phyloP scores from a whole-genome alignment of 2,329 filamentous ascomycete species.

The Hawksworthiomyces lignivorus region DNA sequence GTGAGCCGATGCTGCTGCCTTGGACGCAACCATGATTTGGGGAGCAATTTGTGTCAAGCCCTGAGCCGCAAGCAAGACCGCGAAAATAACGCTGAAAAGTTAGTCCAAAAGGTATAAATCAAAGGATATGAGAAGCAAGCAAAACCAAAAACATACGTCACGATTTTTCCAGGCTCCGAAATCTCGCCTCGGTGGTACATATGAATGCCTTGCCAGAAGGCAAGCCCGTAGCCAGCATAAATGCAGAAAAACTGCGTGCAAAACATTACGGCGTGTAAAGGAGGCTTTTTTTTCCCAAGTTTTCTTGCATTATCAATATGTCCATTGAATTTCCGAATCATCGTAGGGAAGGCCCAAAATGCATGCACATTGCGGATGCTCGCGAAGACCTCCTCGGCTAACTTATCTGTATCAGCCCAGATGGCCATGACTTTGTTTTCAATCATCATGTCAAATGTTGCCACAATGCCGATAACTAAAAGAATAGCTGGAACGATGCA shows the following conservation, averaged over 20 bases:
- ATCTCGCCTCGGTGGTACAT: slow-evolving; percentile 40
- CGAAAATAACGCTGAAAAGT: neutral
- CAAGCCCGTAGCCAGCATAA: slow-evolving; percentile 38
- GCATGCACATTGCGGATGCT: slow-evolving; percentile 43
- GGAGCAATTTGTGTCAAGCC: slow-evolving; percentile 82
- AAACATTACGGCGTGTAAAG: slow-evolving; percentile 35
- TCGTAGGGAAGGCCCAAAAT: slow-evolving; percentile 22
- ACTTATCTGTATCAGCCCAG: slow-evolving; percentile 27
- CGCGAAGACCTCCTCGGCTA: slow-evolving; percentile 42
- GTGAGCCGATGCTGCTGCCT: slow-evolving; percentile 32
- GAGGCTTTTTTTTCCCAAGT: slow-evolving; percentile 35
- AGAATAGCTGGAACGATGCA: slow-evolving; percentile 74
- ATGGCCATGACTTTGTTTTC: slow-evolving; percentile 5
- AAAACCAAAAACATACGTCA: slow-evolving; percentile 26
- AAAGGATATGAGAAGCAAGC: too few relatives aligned
- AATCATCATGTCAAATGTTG: slow-evolving; percentile 45
- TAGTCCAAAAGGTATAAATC: neutral
- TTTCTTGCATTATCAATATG: slow-evolving; percentile 32
- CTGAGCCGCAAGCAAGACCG: slow-evolving; percentile 19
- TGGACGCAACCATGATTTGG: slow-evolving; percentile 89
- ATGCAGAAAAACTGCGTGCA: slow-evolving; percentile 40
- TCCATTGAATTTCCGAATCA: slow-evolving; percentile 33
- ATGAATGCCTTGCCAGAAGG: slow-evolving; percentile 44
- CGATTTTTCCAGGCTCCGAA: slow-evolving; percentile 25
- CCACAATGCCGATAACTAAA: slow-evolving; percentile 62